These are phyloP conservation scores for Fulvia fulva DNA, from an alignment of 2,329 filamentous ascomycete genomes.

Conservation along the genomic window DNA sequence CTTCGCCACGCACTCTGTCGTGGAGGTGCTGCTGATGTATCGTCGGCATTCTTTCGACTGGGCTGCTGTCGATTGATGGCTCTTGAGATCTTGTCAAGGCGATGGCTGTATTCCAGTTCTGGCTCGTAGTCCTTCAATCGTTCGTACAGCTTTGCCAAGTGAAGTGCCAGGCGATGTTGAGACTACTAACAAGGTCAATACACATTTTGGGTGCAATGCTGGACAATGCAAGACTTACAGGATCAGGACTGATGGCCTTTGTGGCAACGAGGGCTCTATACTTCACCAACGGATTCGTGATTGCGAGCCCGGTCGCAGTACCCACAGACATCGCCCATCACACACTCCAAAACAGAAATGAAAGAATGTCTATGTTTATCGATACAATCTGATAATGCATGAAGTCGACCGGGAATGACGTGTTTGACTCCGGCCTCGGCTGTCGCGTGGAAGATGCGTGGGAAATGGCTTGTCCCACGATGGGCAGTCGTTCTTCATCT, in stretches of 20 bases:
- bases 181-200: slow-evolving; percentile 9
- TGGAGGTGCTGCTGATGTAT: slow-evolving; percentile 10
- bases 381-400: background rate
- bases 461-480: too few relatives aligned
- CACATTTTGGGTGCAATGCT: slow-evolving; percentile 27
- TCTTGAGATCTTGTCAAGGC: slow-evolving; percentile 58
- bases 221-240: slow-evolving; percentile 39
- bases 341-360: background rate
- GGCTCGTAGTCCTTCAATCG: slow-evolving; percentile 76
- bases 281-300: slow-evolving; percentile 68
- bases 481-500: background rate
- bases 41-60: slow-evolving; percentile 10
- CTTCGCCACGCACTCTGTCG: slow-evolving; percentile 44
- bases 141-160: slow-evolving; percentile 72
- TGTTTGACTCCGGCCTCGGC: background rate
- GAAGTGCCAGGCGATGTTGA: slow-evolving; percentile 52
- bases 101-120: slow-evolving; percentile 62
- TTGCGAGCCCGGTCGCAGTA: slow-evolving; percentile 39
- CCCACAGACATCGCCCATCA: slow-evolving; percentile 22
- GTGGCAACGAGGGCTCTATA: slow-evolving; percentile 69
- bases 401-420: background rate
- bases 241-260: slow-evolving; percentile 64
- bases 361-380: slow-evolving; percentile 3
- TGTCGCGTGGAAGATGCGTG: background rate
- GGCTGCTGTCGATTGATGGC: slow-evolving; percentile 36